A percentile compares a stretch with the other conserved stretches of the same genome.
These are phyloP conservation scores for Populus hybrid DNA, from an alignment of 441 rosid species.

Conservation along the genomic window DNA sequence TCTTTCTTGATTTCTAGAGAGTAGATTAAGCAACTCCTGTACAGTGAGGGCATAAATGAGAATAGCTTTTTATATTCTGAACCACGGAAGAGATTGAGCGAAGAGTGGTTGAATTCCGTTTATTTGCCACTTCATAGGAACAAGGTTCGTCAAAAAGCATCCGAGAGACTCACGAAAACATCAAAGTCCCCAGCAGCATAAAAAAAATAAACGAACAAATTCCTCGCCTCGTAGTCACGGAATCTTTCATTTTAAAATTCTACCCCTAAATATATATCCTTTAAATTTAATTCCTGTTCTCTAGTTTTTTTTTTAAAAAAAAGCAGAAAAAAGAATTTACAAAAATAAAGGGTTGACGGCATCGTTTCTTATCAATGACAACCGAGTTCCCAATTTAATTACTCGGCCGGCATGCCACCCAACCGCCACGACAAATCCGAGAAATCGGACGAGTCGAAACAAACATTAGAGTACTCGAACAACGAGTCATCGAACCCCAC, in stretches of 20 bases:
- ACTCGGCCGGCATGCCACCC: neutral
- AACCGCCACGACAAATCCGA: conserved; percentile 30
- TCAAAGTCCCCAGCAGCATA: neutral
- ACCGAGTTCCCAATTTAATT: neutral
- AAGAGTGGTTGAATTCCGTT: neutral
- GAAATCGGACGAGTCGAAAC: conserved; percentile 39
- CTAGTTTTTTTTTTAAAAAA: no score
- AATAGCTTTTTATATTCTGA: neutral
- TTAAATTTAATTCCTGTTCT: neutral
- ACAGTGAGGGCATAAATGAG: neutral
- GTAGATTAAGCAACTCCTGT: neutral
- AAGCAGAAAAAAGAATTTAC: neutral
- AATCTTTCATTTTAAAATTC: neutral
- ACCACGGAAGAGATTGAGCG: neutral
- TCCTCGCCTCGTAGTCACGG: neutral
- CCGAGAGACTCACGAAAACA: neutral
- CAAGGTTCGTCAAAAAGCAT: neutral
- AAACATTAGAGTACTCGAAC: conserved; percentile 51
- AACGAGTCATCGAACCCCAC: conserved; percentile 42
- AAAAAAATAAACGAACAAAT: neutral
- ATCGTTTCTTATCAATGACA: neutral
- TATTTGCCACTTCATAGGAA: neutral
- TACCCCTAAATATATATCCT: neutral
- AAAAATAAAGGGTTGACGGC: neutral
- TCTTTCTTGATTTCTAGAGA: neutral